Percentiles rank a stretch among this genome's conserved stretches.
Conservation (phyloP, 768 basidiomycete species). For the Auriscalpium vulgare region DNA sequence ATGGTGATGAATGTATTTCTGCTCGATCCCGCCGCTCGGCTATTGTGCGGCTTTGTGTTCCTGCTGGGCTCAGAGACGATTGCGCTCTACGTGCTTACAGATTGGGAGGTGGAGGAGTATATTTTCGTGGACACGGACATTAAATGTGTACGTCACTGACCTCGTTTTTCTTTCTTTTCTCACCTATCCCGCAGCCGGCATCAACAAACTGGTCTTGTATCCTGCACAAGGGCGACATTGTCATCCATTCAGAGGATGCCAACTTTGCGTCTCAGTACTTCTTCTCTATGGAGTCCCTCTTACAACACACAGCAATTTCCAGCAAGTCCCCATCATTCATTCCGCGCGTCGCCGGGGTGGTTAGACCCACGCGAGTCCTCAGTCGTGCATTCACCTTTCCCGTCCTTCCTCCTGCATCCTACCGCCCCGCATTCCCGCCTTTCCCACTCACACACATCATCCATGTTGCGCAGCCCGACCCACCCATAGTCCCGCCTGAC, state of each 20-base stretch:
- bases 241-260: slow-evolving; percentile 67
- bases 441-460: slow-evolving; percentile 4
- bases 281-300: slow-evolving; percentile 42
- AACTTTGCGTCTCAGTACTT: slow-evolving; percentile 61
- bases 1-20: slow-evolving; percentile 75
- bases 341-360: slow-evolving; percentile 17
- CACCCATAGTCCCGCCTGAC: not conserved
- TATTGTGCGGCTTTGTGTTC: slow-evolving; percentile 69
- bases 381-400: slow-evolving; percentile 18
- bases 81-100: slow-evolving; percentile 55
- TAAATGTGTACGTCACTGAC: slow-evolving; percentile 49
- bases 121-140: slow-evolving; percentile 70
- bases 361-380: slow-evolving; percentile 16
- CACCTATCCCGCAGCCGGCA: slow-evolving; percentile 33
- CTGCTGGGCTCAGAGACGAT: slow-evolving; percentile 44
- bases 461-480: not conserved
- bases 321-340: slow-evolving; percentile 9
- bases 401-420: slow-evolving; percentile 9
- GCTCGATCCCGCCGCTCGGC: slow-evolving; percentile 51
- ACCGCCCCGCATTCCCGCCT: slow-evolving; percentile 7
- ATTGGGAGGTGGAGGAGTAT: slow-evolving; percentile 60
- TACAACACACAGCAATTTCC: slow-evolving; percentile 19
- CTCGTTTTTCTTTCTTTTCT: not conserved
- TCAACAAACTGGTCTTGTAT: slow-evolving; percentile 78
- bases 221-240: slow-evolving; percentile 54